Base-by-base conservation (phyloP, 192 early-diverging fungal genomes). In the Coemansia sp. region DNA sequence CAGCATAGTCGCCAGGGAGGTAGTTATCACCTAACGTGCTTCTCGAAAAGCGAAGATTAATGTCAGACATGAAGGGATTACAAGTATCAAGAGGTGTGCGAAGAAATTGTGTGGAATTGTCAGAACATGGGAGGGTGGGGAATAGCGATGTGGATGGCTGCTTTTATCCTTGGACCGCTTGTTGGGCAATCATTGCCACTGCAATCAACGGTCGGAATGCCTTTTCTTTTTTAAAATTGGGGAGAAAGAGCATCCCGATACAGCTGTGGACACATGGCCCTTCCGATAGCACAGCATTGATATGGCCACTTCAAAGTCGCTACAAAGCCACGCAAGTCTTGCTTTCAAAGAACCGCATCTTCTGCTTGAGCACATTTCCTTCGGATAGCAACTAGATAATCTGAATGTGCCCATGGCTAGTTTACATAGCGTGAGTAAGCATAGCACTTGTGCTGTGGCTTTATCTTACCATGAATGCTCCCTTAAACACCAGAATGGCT, bases 11-110 rank as follows among this genome's bases (percentile, higher is more conserved):
- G 26, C 51, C 51, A 7, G 26, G 3, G 14, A 55, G 24, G 5
- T 31, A 13, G 16, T 55, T 55, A 1, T 31, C 28, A 1, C 24
- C 51, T 7, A 2, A 0, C 1, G 51, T 55, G 11, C 6, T 33
- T 55, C 51, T 55, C 26, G 31, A 8, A 31, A 55, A 16, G 51
- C 51, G 51, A 5, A 55, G 51, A 55, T 55, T 55, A n/a, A 33
- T 3, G 26, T 26, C 51, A 8, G 14, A 2, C 51, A 55, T 55
- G 24, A 4, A 16, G 28, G 51, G 28, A 7, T 50, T 21, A 24
- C 28, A 5, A 33, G 21, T 11, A n/a, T n/a, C n/a, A 16, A 16
- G 11, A 13, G 9, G 24, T 28, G 48, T 50, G 46, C 24, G 24
- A 8, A 48, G 21, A 48, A 53, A 2, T 26, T 55, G 21, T 26